These are phyloP conservation scores for Ilyonectria destructans DNA, from an alignment of 2,329 filamentous ascomycete species.

Conservation along the genomic window DNA sequence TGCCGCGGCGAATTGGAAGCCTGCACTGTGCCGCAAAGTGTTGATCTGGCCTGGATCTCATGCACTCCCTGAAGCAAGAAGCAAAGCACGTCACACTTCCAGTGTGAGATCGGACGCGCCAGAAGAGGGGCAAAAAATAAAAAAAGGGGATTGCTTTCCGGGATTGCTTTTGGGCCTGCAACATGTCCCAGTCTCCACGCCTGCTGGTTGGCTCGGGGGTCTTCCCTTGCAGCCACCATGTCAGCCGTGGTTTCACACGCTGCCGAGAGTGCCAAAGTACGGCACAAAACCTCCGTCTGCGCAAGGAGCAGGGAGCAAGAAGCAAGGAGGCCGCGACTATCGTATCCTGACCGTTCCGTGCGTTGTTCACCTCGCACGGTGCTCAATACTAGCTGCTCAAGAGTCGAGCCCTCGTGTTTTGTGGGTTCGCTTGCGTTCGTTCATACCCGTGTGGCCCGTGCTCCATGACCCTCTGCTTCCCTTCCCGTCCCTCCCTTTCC, in stretches of 20 bases:
- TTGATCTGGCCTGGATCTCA: not conserved
- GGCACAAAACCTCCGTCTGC: not conserved
- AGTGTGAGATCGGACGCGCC: conserved; percentile 15
- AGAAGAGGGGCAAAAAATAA: not conserved
- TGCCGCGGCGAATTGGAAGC: not conserved
- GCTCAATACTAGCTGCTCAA: not conserved
- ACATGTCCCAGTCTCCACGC: conserved; percentile 3
- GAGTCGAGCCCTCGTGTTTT: conserved; percentile 26
- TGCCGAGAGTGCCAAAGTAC: not conserved
- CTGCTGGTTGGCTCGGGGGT: conserved; percentile 10
- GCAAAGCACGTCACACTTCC: conserved; percentile 2
- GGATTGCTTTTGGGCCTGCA: conserved; percentile 4
- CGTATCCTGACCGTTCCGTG: not conserved
- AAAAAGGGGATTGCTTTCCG: conserved; percentile 2
- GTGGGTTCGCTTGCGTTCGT: conserved; percentile 42
- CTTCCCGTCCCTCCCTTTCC: conserved; percentile 33
- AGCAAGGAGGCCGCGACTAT: too few relatives aligned
- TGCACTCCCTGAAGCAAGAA: not conserved
- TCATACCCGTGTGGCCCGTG: conserved; percentile 41
- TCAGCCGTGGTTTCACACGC: conserved; percentile 17
- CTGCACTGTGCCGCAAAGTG: not conserved
- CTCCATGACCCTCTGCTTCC: conserved; percentile 21
- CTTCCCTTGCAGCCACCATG: conserved; percentile 7
- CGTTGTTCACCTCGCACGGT: not conserved
- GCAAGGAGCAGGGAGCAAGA: not conserved